Evolutionary conservation across 1,284 basidiomycete species (phyloP).

Genomic region (Cryptococcus jaspeensis): DNA sequence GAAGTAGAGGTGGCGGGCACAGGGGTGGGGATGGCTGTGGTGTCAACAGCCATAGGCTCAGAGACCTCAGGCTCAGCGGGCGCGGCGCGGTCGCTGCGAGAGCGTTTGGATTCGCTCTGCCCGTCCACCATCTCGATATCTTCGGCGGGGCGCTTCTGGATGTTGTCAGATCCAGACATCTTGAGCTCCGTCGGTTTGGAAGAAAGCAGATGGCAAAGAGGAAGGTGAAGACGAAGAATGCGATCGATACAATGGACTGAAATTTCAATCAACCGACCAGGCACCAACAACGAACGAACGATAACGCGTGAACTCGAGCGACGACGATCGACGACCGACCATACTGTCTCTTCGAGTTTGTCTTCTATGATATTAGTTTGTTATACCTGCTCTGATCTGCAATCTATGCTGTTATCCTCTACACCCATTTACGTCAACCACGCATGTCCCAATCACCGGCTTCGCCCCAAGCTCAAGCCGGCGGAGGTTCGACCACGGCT

Average conservation of each 20-base stretch:
- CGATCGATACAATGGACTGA: background rate
- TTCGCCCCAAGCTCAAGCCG: too few species aligned
- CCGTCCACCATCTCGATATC: background rate
- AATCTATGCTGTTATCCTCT: too few species aligned
- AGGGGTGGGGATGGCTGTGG: slow-evolving; percentile 6
- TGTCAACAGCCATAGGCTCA: background rate
- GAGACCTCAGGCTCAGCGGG: background rate
- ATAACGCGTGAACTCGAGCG: too few species aligned
- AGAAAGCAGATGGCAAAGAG: background rate
- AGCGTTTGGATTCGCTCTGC: background rate
- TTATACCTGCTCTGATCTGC: too few species aligned
- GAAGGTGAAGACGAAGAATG: background rate
- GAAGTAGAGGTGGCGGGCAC: slow-evolving; percentile 3
- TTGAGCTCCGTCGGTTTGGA: background rate
- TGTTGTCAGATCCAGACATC: background rate
- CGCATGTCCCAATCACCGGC: too few species aligned
- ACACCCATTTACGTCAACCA: too few species aligned
- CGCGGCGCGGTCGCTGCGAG: background rate
- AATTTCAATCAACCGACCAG: too few species aligned
- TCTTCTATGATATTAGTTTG: too few species aligned
- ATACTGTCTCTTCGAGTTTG: too few species aligned
- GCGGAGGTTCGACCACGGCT: too few species aligned
- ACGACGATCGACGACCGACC: too few species aligned
- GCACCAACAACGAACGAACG: too few species aligned
- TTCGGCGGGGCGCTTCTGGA: background rate